phyloP scores from a whole-genome alignment of 495 filamentous ascomycete species.

The Talaromyces thailandensis region DNA sequence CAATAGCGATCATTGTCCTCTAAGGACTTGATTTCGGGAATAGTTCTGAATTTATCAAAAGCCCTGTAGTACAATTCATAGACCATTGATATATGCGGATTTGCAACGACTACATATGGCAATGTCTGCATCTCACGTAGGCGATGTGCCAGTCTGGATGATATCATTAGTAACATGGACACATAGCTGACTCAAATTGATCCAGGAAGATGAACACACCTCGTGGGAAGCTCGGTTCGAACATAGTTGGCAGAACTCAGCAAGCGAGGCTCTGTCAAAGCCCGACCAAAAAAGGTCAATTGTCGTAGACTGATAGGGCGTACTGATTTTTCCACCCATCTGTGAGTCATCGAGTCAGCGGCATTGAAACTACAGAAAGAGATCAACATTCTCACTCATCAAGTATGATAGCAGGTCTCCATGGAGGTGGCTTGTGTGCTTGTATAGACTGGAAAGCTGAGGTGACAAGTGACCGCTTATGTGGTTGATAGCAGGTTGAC shows the following conservation, averaged over 20 bases:
- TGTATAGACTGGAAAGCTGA: slow-evolving; percentile 2
- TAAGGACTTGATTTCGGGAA: slow-evolving; percentile 73
- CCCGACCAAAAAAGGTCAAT: slow-evolving; percentile 89
- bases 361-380: background rate
- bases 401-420: slow-evolving; percentile 72
- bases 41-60: slow-evolving; percentile 78
- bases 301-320: slow-evolving; percentile 83
- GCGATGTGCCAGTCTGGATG: slow-evolving; percentile 72
- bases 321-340: slow-evolving; percentile 80
- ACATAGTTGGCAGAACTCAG: slow-evolving; percentile 96
- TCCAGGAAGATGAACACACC: slow-evolving; percentile 36
- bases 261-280: slow-evolving; percentile 80
- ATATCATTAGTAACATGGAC: background rate
- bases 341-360: slow-evolving; percentile 22
- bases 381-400: slow-evolving; percentile 59
- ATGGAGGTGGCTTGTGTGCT: slow-evolving; percentile 46
- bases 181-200: background rate
- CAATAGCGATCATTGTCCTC: slow-evolving; percentile 92
- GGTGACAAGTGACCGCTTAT: background rate
- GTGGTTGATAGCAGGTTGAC: background rate
- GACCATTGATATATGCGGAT: slow-evolving; percentile 83
- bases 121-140: slow-evolving; percentile 96
- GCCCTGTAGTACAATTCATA: slow-evolving; percentile 96
- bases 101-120: slow-evolving; percentile 94
- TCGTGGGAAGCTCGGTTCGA: slow-evolving; percentile 85